These are phyloP conservation scores for Fonsecaea pedrosoi DNA, from an alignment of 2,329 filamentous ascomycete species.

Conservation along the genomic window DNA sequence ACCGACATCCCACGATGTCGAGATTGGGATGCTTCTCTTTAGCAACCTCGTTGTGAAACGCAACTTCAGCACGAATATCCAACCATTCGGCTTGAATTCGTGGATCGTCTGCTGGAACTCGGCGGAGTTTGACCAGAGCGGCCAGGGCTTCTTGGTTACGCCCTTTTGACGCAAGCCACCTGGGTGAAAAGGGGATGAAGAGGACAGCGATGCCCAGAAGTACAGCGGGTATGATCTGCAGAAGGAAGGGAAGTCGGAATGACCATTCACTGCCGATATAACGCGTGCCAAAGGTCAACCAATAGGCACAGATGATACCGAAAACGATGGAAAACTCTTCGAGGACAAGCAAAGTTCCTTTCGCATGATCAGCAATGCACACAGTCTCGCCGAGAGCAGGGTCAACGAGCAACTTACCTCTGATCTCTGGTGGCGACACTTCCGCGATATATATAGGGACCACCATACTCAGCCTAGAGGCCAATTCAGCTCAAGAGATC, in stretches of 20 bases:
- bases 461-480: constrained; percentile 43
- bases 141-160: constrained; percentile 58
- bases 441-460: constrained; percentile 62
- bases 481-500: neutral
- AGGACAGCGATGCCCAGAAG: constrained; percentile 47
- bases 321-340: constrained; percentile 50
- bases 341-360: constrained; percentile 47
- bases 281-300: constrained; percentile 52
- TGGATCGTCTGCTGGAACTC: constrained; percentile 55
- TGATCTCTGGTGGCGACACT: constrained; percentile 51
- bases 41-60: constrained; percentile 57
- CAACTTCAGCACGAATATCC: constrained; percentile 61
- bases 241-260: constrained; percentile 56
- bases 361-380: neutral
- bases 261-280: constrained; percentile 56
- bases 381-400: neutral
- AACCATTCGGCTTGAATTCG: constrained; percentile 59
- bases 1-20: constrained; percentile 42
- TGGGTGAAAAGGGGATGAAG: constrained; percentile 62
- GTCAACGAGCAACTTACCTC: constrained; percentile 47
- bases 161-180: constrained; percentile 59
- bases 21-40: constrained; percentile 50
- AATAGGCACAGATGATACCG: constrained; percentile 49
- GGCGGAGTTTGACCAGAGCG: constrained; percentile 57
- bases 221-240: constrained; percentile 54